Base-by-base conservation (phyloP, 2,329 filamentous ascomycete genomes). In the Thelonectria blattea region DNA sequence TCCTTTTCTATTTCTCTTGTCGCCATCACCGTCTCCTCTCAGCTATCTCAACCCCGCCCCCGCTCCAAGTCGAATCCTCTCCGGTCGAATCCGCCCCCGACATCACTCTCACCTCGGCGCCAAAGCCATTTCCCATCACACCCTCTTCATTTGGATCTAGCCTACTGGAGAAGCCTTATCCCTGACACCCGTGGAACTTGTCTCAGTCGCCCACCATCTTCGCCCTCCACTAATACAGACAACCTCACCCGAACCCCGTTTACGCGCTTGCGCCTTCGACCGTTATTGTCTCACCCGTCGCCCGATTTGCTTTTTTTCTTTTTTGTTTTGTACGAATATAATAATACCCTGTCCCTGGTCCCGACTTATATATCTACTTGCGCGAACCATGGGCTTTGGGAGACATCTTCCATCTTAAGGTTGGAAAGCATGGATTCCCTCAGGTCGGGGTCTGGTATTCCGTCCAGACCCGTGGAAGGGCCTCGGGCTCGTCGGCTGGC, bases 401-500 rank as follows among this genome's bases (percentile, higher is more conserved):
- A 63, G 53, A 64, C 52, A 37, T 45, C 58, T 22, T 54, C 49
- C 58, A 57, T 60, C 59, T 56, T 69, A 70, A 72, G 66, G 65
- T 71, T 68, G 73, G 72, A 71, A 69, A 61, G 77, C 59, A 82
- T 82, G 80, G 77, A 79, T 73, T 77, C 79, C 68, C 71, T 75
- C 56, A 75, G 74, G 69, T 72, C 71, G 62, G 75, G 75, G 57
- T 77, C 75, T 65, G 77, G 79, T 58, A 72, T 79, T 51, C 78
- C 77, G 12, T 68, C 75, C 59, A 74, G 77, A 60, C 75, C 79
- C 65, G 72, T 72, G 39, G 78, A 81, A 49, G 71, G 73, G 52
- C 65, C 71, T 65, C 68, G 74, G 58, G 65, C 71, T 10, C 70
- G 71, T 58, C 71, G 65, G 51, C 62, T 64, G 45, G 66, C 68